Evolutionary conservation across 371 early-diverging fungal genomes (phyloP), one percentile per base, ranked within the genome.

Genomic region (Mortierella sp.): DNA sequence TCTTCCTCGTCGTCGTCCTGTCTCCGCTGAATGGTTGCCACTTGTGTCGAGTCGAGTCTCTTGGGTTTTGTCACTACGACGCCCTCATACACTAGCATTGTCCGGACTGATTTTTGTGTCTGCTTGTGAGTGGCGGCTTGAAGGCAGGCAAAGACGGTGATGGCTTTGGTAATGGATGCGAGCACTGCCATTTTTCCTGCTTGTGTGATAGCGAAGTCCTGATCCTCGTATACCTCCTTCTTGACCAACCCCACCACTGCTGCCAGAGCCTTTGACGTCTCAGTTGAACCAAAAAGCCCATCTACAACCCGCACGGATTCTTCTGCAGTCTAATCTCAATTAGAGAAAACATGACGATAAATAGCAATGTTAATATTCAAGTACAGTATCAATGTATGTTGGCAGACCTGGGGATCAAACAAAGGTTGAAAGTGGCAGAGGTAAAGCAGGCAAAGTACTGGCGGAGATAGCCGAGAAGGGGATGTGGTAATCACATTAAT

Each of bases 281-380:
- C 97, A 14, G 96, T 97, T 0, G 95, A 93, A 16, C 98, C 98
- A 89, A 98, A 97, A 4, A 98, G 88, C 0, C 97, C 97, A 87
- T 98, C 99, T 38, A 98, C 90, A n/a, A 97, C 84, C 2, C 95
- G 92, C 1, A 98, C 97, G 9, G 95, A 94, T 88, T 98, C 98
- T 80, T 97, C 97, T 4, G 97, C 96, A 34, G 94, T 91, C 93
- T 94, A 84, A 60, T 34, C 44, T 24, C 24, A 68, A 42, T 68
- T 68, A n/a, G 55, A 55, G 50, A 34, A 38, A 42, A 38, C 3
- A 24, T 19, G 24, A 42, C 8, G 24, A 2, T 68, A 50, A 50
- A 16, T 50, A 38, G 11, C 10, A 21, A 68, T 38, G 44, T 24
- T 10, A 68, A 42, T 68, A 42, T 68, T 38, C 65, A 38, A 68